Evolutionary conservation across 345 rosid genomes (phyloP).

Genomic region (Moricandia moricandioides): DNA sequence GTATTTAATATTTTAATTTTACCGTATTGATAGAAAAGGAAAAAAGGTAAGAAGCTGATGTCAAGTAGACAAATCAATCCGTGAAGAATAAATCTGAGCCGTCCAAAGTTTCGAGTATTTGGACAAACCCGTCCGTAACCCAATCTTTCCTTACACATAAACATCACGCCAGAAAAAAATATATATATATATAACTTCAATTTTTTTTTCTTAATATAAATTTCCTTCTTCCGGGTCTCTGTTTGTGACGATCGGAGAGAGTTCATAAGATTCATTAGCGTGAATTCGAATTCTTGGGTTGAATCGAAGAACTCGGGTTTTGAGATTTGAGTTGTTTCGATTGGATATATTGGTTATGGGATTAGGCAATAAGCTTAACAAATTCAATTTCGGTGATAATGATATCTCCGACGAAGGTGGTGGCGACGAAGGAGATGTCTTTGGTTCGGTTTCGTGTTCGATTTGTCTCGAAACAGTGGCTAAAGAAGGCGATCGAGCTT

Average conservation of each 20-base stretch:
- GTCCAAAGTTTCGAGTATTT: conserved; percentile 27
- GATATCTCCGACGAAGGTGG: conserved; percentile 52
- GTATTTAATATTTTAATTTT: neutral
- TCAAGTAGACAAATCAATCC: conserved; percentile 40
- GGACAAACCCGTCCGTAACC: conserved; percentile 41
- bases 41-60: conserved; percentile 7
- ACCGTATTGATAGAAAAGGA: neutral
- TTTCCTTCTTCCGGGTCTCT: neutral
- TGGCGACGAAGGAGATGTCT: conserved; percentile 41
- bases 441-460: conserved; percentile 78
- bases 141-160: conserved; percentile 36
- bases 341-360: conserved; percentile 54
- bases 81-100: conserved; percentile 30
- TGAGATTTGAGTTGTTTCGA: conserved; percentile 27
- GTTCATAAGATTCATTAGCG: conserved; percentile 9
- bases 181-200: neutral
- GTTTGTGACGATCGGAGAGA: conserved; percentile 22
- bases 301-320: conserved; percentile 15
- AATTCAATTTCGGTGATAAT: conserved; percentile 40
- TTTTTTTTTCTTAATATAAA: neutral
- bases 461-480: conserved; percentile 85
- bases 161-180: conserved; percentile 6
- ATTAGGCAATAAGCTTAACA: conserved; percentile 50
- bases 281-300: conserved; percentile 5
- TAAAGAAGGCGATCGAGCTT: conserved; percentile 81